Conservation (phyloP, 768 basidiomycete species). For the Rhodotorula babjevae region DNA sequence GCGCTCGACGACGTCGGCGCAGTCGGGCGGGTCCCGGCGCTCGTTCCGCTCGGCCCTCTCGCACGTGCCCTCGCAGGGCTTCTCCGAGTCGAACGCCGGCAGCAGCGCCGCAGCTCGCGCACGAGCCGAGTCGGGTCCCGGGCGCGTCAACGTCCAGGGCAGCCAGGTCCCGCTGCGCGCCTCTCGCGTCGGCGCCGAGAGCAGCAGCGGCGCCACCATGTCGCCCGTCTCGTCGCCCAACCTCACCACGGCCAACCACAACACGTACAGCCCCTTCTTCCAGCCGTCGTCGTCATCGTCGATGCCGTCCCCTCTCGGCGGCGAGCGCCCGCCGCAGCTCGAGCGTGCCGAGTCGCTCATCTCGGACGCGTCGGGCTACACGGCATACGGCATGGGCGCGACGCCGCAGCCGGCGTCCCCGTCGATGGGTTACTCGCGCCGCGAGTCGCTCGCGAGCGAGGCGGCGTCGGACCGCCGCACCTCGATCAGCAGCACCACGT, state of each 20-base stretch:
- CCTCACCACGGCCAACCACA: not conserved
- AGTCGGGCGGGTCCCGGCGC: conserved; percentile 39
- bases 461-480: too few relatives aligned
- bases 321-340: not conserved
- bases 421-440: not conserved
- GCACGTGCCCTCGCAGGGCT: not conserved
- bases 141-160: not conserved
- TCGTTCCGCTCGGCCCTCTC: conserved; percentile 25
- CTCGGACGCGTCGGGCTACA: not conserved
- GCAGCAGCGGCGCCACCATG: not conserved
- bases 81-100: not conserved
- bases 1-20: conserved; percentile 41
- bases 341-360: not conserved
- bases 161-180: conserved; percentile 17
- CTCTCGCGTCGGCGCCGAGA: not conserved
- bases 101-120: not conserved
- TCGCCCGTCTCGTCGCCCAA: not conserved
- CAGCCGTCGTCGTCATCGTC: too few relatives aligned
- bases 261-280: not conserved
- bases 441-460: not conserved
- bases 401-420: not conserved
- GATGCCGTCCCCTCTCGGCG: not conserved
- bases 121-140: not conserved
- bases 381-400: not conserved
- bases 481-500: not conserved